Evolutionary conservation across 73 alveolate genomes (phyloP), one percentile per base, ranked within the genome.

Genomic region (Paramecium tetraurelia): DNA sequence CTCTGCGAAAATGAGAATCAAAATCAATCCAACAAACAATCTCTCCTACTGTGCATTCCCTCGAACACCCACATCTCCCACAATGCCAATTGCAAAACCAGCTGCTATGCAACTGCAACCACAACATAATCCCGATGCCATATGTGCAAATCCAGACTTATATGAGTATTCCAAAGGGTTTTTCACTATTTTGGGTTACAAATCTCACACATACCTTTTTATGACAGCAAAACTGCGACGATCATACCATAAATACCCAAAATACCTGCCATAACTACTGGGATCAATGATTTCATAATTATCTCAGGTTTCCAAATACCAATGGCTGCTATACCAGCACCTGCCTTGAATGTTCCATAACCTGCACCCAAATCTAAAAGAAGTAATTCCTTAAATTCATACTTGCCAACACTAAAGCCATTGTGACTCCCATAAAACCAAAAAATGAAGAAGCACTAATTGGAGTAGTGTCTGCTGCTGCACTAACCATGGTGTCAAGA

Each of bases 351-450:
- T 44, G 99, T 97, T 27, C 99, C 99, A 83, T 97, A 97, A 50
- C 98, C 99, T 24, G 99, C 99, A 57, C 99, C 99, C 16, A 97
- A 90, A 92, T 97, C 98, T 94, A 93, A 40, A 40, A 40, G 16
- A 40, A 40, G 8, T 40, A 40, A 40, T 7, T 40, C 16, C 10
- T 38, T 63, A 31, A 24, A 75, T 27, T 53, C 10, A 40, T 84
- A 92, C 93, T 97, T 76, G 99, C 98, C 93, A 97, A 96, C 59
- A 95, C 96, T 93, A 96, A 86, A n/a, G 99, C 99, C 59, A 97
- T 83, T 53, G 99, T 96, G 40, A 98, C 99, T 57, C 99, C 99
- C 94, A 97, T 94, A 95, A 92, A 98, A 68, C 99, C 99, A 94
- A 93, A 98, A 98, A 97, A 97, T 21, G 96, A 59, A 35, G 96